These are phyloP conservation scores for Wickerhamomyces canadensis DNA, from an alignment of 805 yeast genomes.

Conservation along the genomic window DNA sequence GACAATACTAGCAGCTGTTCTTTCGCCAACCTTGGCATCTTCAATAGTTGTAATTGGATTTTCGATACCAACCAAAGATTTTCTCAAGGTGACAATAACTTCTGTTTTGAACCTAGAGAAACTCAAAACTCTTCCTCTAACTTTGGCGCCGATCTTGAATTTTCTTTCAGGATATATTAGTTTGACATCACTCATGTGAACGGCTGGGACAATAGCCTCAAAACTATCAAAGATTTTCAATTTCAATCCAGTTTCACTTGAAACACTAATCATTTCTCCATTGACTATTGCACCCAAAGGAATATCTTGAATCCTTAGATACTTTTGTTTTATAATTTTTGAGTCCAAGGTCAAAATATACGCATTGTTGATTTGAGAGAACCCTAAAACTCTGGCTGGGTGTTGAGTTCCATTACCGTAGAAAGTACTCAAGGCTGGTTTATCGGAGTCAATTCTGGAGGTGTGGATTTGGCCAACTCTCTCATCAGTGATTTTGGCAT, in stretches of 20 bases:
- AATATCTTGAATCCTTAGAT: slow-evolving; percentile 63
- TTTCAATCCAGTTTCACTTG: slow-evolving; percentile 57
- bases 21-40: slow-evolving; percentile 47
- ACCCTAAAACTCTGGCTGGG: slow-evolving; percentile 73
- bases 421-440: slow-evolving; percentile 35
- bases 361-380: slow-evolving; percentile 57
- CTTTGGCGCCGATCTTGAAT: slow-evolving; percentile 78
- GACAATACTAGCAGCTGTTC: slow-evolving; percentile 70
- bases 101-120: slow-evolving; percentile 40
- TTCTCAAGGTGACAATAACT: slow-evolving; percentile 69
- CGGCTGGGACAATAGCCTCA: slow-evolving; percentile 66
- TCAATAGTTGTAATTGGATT: slow-evolving; percentile 38
- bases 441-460: slow-evolving; percentile 54
- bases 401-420: slow-evolving; percentile 63
- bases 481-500: slow-evolving; percentile 50
- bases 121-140: slow-evolving; percentile 65
- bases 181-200: slow-evolving; percentile 79
- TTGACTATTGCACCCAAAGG: slow-evolving; percentile 65
- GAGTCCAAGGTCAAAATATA: slow-evolving; percentile 68
- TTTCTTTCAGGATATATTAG: slow-evolving; percentile 88
- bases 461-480: slow-evolving; percentile 71
- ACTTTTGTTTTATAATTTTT: slow-evolving; percentile 55
- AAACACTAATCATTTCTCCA: slow-evolving; percentile 48
- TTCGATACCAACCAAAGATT: slow-evolving; percentile 62
- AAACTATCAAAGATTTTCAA: slow-evolving; percentile 62